Base-by-base conservation (phyloP, 352 stramenopile genomes). In the Globisporangium nunn region DNA sequence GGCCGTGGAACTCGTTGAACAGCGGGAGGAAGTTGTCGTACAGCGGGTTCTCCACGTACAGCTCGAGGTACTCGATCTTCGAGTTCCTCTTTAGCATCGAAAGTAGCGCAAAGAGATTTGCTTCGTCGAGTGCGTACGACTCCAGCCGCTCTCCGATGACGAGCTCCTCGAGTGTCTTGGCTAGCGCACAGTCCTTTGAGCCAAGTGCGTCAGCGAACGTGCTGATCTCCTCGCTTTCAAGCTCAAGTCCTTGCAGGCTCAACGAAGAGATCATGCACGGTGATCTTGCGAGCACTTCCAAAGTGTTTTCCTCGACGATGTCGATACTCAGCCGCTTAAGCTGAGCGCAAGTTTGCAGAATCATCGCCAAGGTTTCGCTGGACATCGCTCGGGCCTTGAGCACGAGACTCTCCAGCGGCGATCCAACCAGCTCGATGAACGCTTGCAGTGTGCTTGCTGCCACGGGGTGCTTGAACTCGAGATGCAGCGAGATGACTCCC, bases 71-170 rank as follows among this genome's bases (percentile, higher is more conserved):
- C 30, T 60, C 52, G 35, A 64, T 33, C 35, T 43, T 53, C 17
- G 17, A 17, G 58, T 64, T 64, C 35, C 35, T 56, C 37, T 55
- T 35, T 14, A 64, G 44, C 58, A 64, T 54, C 45, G 28, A 52
- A 41, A 64, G 15, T 44, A 64, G 37, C 44, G 51, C 58, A 18
- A 43, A 43, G 35, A 64, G 52, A 14, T 62, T 62, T 17, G 54
- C 23, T 15, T 74, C 57, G 35, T 74, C 59, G 15, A 77, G 47
- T 1, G 54, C 17, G 28, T 67, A 73, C 0, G 54, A 71, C 14
- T 59, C 37, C 17, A 62, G 11, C 0, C 49, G 50, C 50, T 56
- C 43, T 52, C 66, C 45, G 45, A 74, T 35, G 49, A 62, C 29
- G 39, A 64, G 58, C 45, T 64, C 58, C 14, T 18, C 8, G 4